Evolutionary conservation across 441 rosid species (phyloP).

Genomic region (Theobroma grandiflorum): DNA sequence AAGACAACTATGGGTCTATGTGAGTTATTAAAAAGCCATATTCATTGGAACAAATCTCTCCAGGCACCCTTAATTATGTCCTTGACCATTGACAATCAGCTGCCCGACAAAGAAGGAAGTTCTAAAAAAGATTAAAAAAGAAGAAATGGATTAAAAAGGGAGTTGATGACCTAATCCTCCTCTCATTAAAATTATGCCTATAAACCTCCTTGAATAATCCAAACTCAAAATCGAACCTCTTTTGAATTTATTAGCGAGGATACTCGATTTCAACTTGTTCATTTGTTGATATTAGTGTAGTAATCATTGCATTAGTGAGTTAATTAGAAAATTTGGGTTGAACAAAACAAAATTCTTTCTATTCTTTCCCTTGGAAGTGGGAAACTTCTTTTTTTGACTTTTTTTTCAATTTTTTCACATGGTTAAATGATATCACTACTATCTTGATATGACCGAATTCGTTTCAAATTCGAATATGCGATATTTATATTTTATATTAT

Average conservation of each 20-base stretch:
- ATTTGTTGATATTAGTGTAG: slow-evolving; percentile 5
- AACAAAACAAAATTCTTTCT: background rate
- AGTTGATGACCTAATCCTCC: slow-evolving; percentile 32
- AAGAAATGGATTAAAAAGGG: background rate
- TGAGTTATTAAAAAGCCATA: slow-evolving; percentile 48
- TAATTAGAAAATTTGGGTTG: slow-evolving; percentile 13
- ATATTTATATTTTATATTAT: too few species aligned
- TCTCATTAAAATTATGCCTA: slow-evolving; percentile 12
- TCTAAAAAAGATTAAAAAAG: background rate
- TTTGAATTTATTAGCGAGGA: background rate
- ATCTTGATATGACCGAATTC: too few species aligned
- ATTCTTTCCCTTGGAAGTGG: slow-evolving; percentile 27
- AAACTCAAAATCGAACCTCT: slow-evolving; percentile 26
- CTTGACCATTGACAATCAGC: slow-evolving; percentile 48
- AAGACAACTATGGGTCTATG: slow-evolving; percentile 26
- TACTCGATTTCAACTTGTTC: slow-evolving; percentile 25
- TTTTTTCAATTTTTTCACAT: background rate
- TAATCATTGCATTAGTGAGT: slow-evolving; percentile 28
- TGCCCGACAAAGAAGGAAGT: slow-evolving; percentile 43
- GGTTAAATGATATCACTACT: background rate
- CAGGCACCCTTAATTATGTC: slow-evolving; percentile 37
- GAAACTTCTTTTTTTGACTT: slow-evolving; percentile 11
- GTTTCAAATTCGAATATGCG: too few species aligned
- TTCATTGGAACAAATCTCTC: slow-evolving; percentile 46
- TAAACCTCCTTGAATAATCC: background rate